These are phyloP conservation scores for Leccinum fuscescens DNA, from an alignment of 1,284 basidiomycete species.

Conservation along the genomic window DNA sequence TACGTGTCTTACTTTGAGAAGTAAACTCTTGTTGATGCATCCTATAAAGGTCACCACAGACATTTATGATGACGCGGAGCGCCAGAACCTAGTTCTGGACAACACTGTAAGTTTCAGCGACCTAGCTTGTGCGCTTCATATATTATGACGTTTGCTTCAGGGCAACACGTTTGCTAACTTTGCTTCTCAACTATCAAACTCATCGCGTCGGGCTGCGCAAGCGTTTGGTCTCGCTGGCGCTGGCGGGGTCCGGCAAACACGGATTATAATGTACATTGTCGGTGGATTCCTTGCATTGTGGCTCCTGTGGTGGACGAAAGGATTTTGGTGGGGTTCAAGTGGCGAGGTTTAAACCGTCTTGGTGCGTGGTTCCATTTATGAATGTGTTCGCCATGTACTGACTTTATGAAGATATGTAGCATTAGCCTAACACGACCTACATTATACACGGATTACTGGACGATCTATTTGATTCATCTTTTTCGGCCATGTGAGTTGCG, in stretches of 20 bases:
- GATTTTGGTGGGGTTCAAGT: constrained; percentile 28
- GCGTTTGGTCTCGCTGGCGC: constrained; percentile 63
- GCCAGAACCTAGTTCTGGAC: constrained; percentile 76
- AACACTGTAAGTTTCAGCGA: constrained; percentile 53
- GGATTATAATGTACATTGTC: constrained; percentile 61
- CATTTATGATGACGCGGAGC: constrained; percentile 76
- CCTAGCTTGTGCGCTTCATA: background rate
- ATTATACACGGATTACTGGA: background rate
- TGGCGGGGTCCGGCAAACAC: constrained; percentile 64
- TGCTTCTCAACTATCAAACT: constrained; percentile 56
- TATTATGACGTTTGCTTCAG: constrained; percentile 34
- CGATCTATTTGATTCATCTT: background rate
- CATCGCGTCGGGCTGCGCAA: constrained; percentile 62
- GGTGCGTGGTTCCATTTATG: constrained; percentile 14
- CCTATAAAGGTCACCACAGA: constrained; percentile 67
- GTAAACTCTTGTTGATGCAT: constrained; percentile 7
- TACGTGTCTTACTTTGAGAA: constrained; percentile 36
- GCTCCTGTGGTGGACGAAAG: constrained; percentile 39
- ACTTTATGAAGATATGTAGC: constrained; percentile 2
- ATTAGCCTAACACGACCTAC: background rate
- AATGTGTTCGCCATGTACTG: background rate
- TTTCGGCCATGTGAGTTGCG: background rate
- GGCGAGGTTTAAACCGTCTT: constrained; percentile 12
- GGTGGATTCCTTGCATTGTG: constrained; percentile 43
- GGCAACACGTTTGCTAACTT: constrained; percentile 67